Conservation (phyloP, 768 basidiomycete species). For the Suillus tomentosus region DNA sequence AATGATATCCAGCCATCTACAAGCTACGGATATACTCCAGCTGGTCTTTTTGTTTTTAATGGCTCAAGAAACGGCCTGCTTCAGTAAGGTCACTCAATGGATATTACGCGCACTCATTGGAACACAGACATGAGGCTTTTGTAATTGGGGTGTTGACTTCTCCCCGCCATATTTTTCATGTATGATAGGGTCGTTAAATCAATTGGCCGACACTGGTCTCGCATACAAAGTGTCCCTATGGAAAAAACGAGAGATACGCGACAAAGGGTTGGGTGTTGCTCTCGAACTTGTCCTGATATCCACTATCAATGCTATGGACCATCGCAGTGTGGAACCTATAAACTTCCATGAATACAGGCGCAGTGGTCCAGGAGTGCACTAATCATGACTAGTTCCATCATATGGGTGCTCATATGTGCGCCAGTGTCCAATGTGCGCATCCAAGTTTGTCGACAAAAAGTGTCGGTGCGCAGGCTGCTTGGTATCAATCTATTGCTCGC, state of each 20-base stretch:
- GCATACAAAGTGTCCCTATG: not conserved
- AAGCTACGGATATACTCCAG: no score
- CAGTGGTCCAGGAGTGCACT: not conserved
- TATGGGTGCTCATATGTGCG: not conserved
- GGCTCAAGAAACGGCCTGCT: not conserved
- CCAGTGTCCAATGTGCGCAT: not conserved
- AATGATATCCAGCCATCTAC: not conserved
- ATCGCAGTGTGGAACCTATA: not conserved
- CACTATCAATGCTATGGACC: not conserved
- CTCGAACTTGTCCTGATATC: not conserved
- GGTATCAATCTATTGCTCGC: not conserved
- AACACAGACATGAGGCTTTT: not conserved
- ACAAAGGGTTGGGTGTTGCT: not conserved
- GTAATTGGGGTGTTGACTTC: not conserved
- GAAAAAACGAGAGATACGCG: not conserved
- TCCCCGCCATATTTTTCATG: no score
- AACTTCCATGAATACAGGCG: slow-evolving; percentile 2
- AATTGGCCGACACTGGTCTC: not conserved
- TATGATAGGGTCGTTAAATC: not conserved
- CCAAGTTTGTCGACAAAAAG: not conserved
- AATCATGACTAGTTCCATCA: not conserved
- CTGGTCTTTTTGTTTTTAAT: not conserved
- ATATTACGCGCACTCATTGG: not conserved
- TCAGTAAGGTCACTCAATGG: not conserved
- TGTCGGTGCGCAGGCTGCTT: not conserved